Base-by-base conservation (phyloP, 2,329 filamentous ascomycete genomes). In the Epichloe scottii region DNA sequence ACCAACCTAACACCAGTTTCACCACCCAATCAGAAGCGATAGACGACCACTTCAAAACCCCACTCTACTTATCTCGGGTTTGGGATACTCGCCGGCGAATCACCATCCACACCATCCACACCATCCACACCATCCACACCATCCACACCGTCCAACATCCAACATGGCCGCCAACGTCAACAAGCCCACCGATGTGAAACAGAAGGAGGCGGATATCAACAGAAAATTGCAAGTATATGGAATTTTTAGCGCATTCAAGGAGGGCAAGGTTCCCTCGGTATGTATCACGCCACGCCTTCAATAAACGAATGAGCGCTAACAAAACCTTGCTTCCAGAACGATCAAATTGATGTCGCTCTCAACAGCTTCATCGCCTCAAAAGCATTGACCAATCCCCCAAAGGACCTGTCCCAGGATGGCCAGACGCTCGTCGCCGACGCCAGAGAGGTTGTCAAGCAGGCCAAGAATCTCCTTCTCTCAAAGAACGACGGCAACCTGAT, bases 401-500 rank as follows among this genome's bases (percentile, higher is more conserved):
- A 77, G 54, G 84, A 85, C 64, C 82, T 98, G 5, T 97, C 91
- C 0, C 57, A 75, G 1, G 93, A 98, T 59, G 93, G 93, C 53
- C 83, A 83, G 64, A 68, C 71, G n/a, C 78, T 98, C 2, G 80
- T 96, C 3, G 71, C 73, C 41, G 91, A 97, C 59, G 71, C 93
- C 51, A 82, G 81, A 54, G 76, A 87, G 50, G 88, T 95, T 48
- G 82, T 98, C 44, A 80, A 85, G 61, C 80, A 93, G 66, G 85
- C 91, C 53, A 94, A 96, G 74, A 71, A 82, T 52, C 77, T 98
- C 12, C 72, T 97, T 8, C 75, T 98, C 26, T 86, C 85, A 71
- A 98, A 97, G 78, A 98, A 98, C 65, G 80, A 95, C 53, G 93
- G 90, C 63, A 89, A 98, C 62, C 71, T 97, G 52, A 73, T 98